Evolutionary conservation across 768 basidiomycete genomes (phyloP).

Genomic region (Kondoa subrosea): DNA sequence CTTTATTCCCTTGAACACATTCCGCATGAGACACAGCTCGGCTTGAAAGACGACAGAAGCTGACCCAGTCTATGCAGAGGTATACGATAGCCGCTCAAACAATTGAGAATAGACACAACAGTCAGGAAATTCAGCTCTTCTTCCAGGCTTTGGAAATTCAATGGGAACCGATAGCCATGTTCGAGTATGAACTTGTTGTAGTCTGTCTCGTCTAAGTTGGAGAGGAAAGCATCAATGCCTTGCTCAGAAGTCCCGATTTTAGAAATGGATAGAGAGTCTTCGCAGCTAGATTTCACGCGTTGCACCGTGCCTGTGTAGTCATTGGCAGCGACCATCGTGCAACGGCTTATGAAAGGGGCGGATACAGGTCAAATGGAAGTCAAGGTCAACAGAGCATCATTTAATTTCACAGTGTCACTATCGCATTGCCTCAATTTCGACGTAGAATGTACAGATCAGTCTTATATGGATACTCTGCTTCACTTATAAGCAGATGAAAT

Average conservation of each 20-base stretch:
- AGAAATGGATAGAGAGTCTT: background rate
- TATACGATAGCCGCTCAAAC: slow-evolving; percentile 16
- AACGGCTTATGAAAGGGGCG: background rate
- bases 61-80: slow-evolving; percentile 10
- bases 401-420: background rate
- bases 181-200: slow-evolving; percentile 1
- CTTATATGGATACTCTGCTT: background rate
- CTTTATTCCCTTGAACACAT: slow-evolving; percentile 16
- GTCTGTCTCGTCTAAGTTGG: background rate
- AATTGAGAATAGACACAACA: slow-evolving; percentile 17
- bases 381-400: background rate
- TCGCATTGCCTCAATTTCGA: background rate
- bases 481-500: background rate
- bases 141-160: slow-evolving; percentile 10
- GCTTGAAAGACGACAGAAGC: too few relatives aligned
- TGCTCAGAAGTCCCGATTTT: background rate
- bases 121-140: slow-evolving; percentile 22
- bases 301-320: background rate
- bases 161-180: slow-evolving; percentile 17
- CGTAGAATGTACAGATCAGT: background rate
- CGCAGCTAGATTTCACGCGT: background rate
- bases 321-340: background rate
- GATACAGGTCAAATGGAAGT: background rate
- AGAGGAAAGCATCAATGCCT: background rate
- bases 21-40: too few relatives aligned